These are phyloP conservation scores for Saturnispora gosingensis DNA, from an alignment of 805 yeast species.

Conservation along the genomic window DNA sequence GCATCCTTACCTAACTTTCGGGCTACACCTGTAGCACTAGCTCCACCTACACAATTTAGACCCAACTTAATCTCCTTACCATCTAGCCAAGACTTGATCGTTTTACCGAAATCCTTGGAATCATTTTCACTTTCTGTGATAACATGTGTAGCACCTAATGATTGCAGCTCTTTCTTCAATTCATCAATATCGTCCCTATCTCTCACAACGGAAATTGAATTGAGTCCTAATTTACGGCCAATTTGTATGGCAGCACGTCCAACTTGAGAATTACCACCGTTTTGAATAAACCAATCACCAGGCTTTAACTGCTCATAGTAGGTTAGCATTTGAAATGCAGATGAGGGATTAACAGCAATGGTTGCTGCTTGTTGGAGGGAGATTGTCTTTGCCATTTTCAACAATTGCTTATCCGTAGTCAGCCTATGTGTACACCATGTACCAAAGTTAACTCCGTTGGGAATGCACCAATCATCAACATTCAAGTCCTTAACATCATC, in stretches of 20 bases:
- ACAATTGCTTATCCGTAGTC: slow-evolving; percentile 42
- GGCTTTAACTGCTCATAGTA: slow-evolving; percentile 51
- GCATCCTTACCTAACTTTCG: slow-evolving; percentile 72
- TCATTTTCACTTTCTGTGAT: slow-evolving; percentile 81
- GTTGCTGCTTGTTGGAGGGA: slow-evolving; percentile 69
- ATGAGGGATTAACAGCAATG: slow-evolving; percentile 82
- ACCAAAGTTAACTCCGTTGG: slow-evolving; percentile 69
- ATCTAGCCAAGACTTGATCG: slow-evolving; percentile 45
- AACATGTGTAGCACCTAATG: slow-evolving; percentile 78
- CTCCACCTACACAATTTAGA: slow-evolving; percentile 90
- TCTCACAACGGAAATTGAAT: slow-evolving; percentile 81
- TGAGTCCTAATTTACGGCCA: slow-evolving; percentile 66
- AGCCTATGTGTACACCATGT: slow-evolving; percentile 87
- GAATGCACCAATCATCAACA: slow-evolving; percentile 84
- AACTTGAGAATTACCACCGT: slow-evolving; percentile 94
- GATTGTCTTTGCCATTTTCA: slow-evolving; percentile 49
- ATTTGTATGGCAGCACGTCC: slow-evolving; percentile 88
- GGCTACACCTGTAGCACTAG: slow-evolving; percentile 71
- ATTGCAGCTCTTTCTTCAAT: slow-evolving; percentile 40
- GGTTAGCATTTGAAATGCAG: slow-evolving; percentile 83
- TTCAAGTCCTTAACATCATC: slow-evolving; percentile 35
- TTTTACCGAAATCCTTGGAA: slow-evolving; percentile 55
- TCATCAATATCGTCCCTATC: slow-evolving; percentile 72
- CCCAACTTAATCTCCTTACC: slow-evolving; percentile 61
- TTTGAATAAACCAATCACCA: slow-evolving; percentile 90